Conservation (phyloP, 768 basidiomycete species). For the Kwoniella heveanensis region DNA sequence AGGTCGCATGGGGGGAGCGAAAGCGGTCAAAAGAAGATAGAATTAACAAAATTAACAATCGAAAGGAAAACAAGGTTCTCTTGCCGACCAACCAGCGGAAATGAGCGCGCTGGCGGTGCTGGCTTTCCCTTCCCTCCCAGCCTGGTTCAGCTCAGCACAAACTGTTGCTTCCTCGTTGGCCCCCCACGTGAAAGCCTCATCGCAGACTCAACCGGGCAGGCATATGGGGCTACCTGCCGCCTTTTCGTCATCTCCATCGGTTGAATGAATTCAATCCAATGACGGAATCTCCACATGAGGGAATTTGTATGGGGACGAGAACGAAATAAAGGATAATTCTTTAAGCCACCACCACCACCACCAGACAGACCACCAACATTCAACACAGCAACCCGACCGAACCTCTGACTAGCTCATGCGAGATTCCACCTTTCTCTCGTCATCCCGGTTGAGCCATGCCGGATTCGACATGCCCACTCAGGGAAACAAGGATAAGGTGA, state of each 20-base stretch:
- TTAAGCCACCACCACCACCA: neutral
- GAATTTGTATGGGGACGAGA: too few relatives aligned
- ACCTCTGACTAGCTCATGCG: neutral
- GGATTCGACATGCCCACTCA: conserved; percentile 1
- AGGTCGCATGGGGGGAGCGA: too few relatives aligned
- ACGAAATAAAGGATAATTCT: neutral
- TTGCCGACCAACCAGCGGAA: neutral
- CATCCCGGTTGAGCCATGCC: conserved; percentile 4
- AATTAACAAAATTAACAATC: too few relatives aligned
- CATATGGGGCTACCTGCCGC: neutral
- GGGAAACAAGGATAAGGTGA: conserved; percentile 1
- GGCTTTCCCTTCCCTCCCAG: too few relatives aligned
- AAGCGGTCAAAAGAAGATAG: too few relatives aligned
- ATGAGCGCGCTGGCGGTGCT: neutral
- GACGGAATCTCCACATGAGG: too few relatives aligned
- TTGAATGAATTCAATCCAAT: neutral
- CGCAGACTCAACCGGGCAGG: neutral
- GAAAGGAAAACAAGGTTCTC: neutral
- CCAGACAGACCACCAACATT: neutral
- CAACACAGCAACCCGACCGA: neutral
- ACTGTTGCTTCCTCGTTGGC: too few relatives aligned
- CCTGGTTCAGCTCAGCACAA: too few relatives aligned
- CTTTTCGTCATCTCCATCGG: neutral
- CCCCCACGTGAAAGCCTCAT: neutral
- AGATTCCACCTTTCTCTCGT: neutral